A percentile compares a stretch with the other conserved stretches of the same genome.
These are phyloP conservation scores for Talaromyces piceae DNA, from an alignment of 2,329 filamentous ascomycete genomes.

Conservation along the genomic window DNA sequence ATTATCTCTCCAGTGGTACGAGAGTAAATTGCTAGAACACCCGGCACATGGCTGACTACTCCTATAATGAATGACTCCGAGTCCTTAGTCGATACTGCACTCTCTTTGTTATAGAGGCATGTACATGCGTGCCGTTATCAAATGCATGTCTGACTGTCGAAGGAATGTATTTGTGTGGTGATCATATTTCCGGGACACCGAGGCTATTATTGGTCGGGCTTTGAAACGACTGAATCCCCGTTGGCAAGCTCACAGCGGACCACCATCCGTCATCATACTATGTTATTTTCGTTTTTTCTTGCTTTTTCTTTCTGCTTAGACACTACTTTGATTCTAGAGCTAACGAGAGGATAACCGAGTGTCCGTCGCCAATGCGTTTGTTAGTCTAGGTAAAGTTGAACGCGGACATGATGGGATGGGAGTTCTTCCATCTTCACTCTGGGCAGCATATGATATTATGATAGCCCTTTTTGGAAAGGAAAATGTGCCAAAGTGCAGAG, in stretches of 20 bases:
- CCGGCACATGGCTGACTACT: constrained; percentile 17
- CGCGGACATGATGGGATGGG: constrained; percentile 1
- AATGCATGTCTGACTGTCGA: constrained; percentile 11
- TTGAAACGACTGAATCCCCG: constrained; percentile 5
- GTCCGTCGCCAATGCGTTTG: background rate
- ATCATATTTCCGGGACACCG: constrained; percentile 10
- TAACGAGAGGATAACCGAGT: constrained; percentile 3
- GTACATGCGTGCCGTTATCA: constrained; percentile 20
- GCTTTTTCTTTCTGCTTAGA: constrained; percentile 4
- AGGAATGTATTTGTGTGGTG: constrained; percentile 19
- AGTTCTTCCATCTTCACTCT: background rate
- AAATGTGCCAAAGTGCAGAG: background rate
- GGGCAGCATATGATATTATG: constrained; percentile 2
- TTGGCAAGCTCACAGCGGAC: background rate
- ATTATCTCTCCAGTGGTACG: constrained; percentile 18
- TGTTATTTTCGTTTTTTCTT: too few species aligned
- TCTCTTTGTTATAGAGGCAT: constrained; percentile 16
- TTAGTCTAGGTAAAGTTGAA: constrained; percentile 2
- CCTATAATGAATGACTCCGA: constrained; percentile 19
- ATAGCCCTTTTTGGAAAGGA: constrained; percentile 1
- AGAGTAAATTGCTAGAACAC: constrained; percentile 20
- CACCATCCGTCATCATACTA: too few species aligned
- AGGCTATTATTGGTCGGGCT: constrained; percentile 16
- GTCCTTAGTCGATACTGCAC: background rate
- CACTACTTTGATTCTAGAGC: constrained; percentile 7